A percentile compares a stretch with the other conserved stretches of the same genome.
Evolutionary conservation across 768 basidiomycete species (phyloP).

Genomic region (Mrakia blollopis): DNA sequence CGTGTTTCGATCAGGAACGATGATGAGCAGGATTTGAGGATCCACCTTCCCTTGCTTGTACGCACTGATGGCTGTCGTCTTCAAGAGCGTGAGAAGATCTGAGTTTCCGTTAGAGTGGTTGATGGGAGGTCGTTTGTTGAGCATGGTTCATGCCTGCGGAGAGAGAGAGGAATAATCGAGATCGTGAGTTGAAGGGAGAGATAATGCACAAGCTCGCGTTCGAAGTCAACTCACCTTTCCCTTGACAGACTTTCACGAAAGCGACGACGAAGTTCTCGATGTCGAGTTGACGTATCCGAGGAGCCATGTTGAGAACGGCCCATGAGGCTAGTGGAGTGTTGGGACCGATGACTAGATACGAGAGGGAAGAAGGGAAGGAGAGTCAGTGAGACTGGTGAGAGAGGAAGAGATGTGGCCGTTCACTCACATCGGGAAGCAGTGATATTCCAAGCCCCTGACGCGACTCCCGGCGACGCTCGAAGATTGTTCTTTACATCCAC

Average conservation of each 20-base stretch:
- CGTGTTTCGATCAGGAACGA: conserved; percentile 12
- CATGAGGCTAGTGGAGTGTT: not conserved
- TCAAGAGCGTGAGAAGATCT: not conserved
- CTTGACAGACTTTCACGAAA: not conserved
- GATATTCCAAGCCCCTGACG: not conserved
- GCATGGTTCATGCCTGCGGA: not conserved
- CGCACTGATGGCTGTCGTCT: not conserved
- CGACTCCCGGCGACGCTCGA: not conserved
- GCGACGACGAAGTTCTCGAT: not conserved
- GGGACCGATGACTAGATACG: not conserved
- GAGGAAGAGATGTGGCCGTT: too few relatives aligned
- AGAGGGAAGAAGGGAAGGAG: too few relatives aligned
- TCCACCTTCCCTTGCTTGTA: not conserved
- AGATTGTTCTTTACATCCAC: too few relatives aligned
- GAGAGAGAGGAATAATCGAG: not conserved
- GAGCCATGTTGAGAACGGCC: not conserved
- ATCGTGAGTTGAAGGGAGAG: too few relatives aligned
- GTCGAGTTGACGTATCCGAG: not conserved
- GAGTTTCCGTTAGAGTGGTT: not conserved
- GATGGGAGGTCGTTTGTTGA: not conserved
- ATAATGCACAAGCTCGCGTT: too few relatives aligned
- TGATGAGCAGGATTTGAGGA: conserved; percentile 10
- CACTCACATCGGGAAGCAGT: not conserved
- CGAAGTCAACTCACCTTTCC: not conserved
- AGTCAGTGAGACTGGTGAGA: too few relatives aligned